A percentile compares a stretch with the other conserved stretches of the same genome.
These are phyloP conservation scores for Flaveria trinervia DNA, from an alignment of 129 eudicot species.

Conservation along the genomic window DNA sequence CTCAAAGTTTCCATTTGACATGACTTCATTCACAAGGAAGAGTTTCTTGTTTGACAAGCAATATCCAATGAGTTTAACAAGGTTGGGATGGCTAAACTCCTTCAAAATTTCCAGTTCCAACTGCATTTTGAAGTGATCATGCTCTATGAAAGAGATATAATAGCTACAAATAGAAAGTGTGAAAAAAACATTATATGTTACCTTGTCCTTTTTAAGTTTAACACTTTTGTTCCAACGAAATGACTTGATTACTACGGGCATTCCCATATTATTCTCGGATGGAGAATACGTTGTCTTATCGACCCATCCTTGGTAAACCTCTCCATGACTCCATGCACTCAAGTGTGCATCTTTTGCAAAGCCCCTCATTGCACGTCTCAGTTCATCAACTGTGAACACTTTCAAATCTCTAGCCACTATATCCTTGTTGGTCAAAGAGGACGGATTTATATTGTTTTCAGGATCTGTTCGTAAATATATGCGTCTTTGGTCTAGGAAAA, in stretches of 20 bases:
- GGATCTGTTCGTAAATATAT: background rate
- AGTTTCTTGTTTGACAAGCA: constrained; percentile 16
- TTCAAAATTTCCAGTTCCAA: constrained; percentile 18
- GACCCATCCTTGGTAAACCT: constrained; percentile 22
- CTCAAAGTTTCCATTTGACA: constrained; percentile 10
- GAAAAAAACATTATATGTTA: background rate
- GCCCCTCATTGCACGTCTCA: constrained; percentile 18
- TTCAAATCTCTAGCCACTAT: constrained; percentile 6
- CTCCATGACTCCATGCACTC: background rate
- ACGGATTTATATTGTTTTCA: background rate
- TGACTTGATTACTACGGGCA: constrained; percentile 19
- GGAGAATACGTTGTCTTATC: constrained; percentile 20
- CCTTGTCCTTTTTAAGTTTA: constrained; percentile 8
- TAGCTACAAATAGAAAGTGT: background rate
- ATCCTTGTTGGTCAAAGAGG: constrained; percentile 10
- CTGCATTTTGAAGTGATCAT: constrained; percentile 32
- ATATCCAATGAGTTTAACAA: constrained; percentile 31
- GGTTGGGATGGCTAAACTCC: constrained; percentile 30
- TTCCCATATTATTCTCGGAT: background rate
- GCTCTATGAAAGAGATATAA: background rate
- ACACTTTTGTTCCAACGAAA: background rate
- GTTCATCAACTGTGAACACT: background rate
- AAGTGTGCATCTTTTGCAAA: constrained; percentile 1
- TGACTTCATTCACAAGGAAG: constrained; percentile 36
- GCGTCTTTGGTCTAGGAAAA: constrained; percentile 20